These are phyloP conservation scores for Fusarium heterosporum DNA, from an alignment of 2,329 filamentous ascomycete genomes.

Conservation along the genomic window DNA sequence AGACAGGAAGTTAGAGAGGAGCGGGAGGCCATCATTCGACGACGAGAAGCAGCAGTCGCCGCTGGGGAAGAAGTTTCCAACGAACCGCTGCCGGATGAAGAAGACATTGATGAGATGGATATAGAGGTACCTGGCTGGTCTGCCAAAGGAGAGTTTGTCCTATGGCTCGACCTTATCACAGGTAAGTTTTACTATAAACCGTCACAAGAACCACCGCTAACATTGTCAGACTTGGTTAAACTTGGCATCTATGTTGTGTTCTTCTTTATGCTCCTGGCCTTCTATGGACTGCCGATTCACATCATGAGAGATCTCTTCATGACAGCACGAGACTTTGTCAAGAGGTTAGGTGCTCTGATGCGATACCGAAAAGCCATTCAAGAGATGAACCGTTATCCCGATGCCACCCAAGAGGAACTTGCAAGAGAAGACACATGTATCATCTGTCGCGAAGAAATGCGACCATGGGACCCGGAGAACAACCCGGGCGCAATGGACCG, in stretches of 20 bases:
- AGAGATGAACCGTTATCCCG: constrained; percentile 94
- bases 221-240: constrained; percentile 83
- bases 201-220: constrained; percentile 29
- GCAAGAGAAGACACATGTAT: constrained; percentile 92
- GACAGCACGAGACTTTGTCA: constrained; percentile 90
- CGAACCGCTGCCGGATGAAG: constrained; percentile 70
- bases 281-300: constrained; percentile 96
- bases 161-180: constrained; percentile 86
- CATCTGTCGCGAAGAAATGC: constrained; percentile 97
- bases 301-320: constrained; percentile 96
- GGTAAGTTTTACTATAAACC: constrained; percentile 62
- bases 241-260: constrained; percentile 89
- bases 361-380: constrained; percentile 91
- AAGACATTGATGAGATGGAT: constrained; percentile 91
- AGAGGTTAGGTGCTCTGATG: constrained; percentile 87
- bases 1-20: constrained; percentile 74
- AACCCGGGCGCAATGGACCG: constrained; percentile 81
- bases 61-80: constrained; percentile 69
- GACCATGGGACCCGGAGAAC: constrained; percentile 72
- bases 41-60: constrained; percentile 61
- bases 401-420: constrained; percentile 89
- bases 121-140: constrained; percentile 97
- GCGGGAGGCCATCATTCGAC: constrained; percentile 63
- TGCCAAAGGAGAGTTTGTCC: constrained; percentile 90
- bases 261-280: constrained; percentile 91